Base-by-base conservation (phyloP, 1,284 basidiomycete genomes). In the Singerocomus rubriflavus region DNA sequence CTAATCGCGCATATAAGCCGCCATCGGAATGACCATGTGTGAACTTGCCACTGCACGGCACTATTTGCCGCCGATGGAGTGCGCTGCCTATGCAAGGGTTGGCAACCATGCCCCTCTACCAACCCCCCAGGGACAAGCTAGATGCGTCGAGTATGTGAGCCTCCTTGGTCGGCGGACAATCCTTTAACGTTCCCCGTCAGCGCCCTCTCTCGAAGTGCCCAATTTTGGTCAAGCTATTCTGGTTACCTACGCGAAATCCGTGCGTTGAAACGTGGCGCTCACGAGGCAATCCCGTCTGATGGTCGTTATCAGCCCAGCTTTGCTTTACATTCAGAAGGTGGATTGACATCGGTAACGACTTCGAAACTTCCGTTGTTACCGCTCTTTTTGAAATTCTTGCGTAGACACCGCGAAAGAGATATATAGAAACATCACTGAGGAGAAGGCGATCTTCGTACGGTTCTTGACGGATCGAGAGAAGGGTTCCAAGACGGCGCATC, bases 141-240 rank as follows among this genome's bases (percentile, higher is more conserved):
- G 71, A 58, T 84, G 82, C 55, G 82, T 83, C n/a, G 79, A 81
- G 83, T 82, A 58, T 50, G 74, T 48, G 37, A 33, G 32, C 37
- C 2, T 52, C 32, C 44, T 42, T 46, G 26, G 30, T 47, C 30
- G 12, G 36, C 46, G 48, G 50, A 33, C 42, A 33, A 42, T 34
- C 33, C 4, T 6, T 46, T 55, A 33, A 52, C 43, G 6, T 44
- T 44, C 25, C 13, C 12, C 14, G 11, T 26, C 56, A 89, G 86
- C 51, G 85, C 88, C 12, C 67, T 89, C 26, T 82, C 86, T 13
- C 73, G 86, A 46, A 89, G 88, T 61, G 79, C 87, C 8, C 86
- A 89, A 59, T 84, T 83, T 59, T 89, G 88, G 87, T 86, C 88
- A 8, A 88, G 85, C 55, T 90, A 88, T 65, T 89, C 86, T 6